These are phyloP conservation scores for Cutaneotrichosporon mucoides DNA, from an alignment of 1,284 basidiomycete genomes.

Conservation along the genomic window DNA sequence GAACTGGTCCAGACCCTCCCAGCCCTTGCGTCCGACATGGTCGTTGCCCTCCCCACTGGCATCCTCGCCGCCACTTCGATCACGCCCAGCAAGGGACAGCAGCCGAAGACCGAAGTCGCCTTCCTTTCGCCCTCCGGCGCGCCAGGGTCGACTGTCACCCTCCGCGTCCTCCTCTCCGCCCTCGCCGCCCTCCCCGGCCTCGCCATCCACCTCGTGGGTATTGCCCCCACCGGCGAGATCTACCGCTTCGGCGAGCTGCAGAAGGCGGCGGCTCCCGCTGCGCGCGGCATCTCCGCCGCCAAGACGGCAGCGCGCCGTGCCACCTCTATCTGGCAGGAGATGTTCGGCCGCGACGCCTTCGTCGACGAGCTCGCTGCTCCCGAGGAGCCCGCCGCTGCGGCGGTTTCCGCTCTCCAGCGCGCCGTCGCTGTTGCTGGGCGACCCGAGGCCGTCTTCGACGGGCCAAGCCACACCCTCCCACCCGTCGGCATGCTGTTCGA, in stretches of 20 bases:
- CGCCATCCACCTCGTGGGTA: slow-evolving; percentile 32
- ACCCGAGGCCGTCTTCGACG: slow-evolving; percentile 58
- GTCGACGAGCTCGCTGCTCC: slow-evolving; percentile 27
- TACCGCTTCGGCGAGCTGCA: slow-evolving; percentile 38
- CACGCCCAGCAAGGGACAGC: slow-evolving; percentile 18
- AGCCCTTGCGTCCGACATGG: slow-evolving; percentile 57
- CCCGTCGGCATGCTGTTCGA: slow-evolving; percentile 71
- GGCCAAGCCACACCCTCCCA: slow-evolving; percentile 74
- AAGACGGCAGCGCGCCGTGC: not conserved
- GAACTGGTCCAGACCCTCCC: slow-evolving; percentile 35
- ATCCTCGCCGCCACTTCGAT: slow-evolving; percentile 29
- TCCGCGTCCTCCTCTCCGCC: slow-evolving; percentile 10
- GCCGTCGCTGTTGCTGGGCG: slow-evolving; percentile 21
- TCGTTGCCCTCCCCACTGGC: slow-evolving; percentile 60
- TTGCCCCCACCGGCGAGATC: slow-evolving; percentile 37
- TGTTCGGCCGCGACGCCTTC: slow-evolving; percentile 50
- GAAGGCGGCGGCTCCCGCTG: slow-evolving; percentile 10
- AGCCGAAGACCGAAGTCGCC: slow-evolving; percentile 45
- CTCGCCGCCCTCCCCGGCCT: slow-evolving; percentile 17
- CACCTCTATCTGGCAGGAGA: slow-evolving; percentile 49
- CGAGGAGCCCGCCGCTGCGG: slow-evolving; percentile 12
- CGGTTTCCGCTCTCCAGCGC: slow-evolving; percentile 27
- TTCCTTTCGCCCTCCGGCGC: slow-evolving; percentile 52
- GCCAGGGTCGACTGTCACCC: slow-evolving; percentile 6
- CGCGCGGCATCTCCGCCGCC: slow-evolving; percentile 5